Base-by-base conservation (phyloP, 208 protist species). In the Leptomonas seymouri region DNA sequence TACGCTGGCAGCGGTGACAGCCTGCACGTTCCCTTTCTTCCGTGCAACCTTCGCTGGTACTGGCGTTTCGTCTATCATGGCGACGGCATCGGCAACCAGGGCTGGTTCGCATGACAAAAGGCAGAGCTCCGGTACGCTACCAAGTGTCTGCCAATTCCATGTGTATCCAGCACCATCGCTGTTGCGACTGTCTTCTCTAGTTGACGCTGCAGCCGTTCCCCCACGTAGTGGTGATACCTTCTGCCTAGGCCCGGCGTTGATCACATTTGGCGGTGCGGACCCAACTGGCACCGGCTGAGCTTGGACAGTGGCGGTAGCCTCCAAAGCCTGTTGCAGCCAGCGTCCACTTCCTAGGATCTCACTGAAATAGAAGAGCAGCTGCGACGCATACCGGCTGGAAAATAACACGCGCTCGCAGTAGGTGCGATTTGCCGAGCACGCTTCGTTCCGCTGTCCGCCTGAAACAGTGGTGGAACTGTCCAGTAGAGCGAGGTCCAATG, bases 311-410 rank as follows among this genome's bases (percentile, higher is more conserved):
- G 44, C 14, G 15, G 58, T 49, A 4, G 42, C 30, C 14, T 9
- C 46, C 30, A 80, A 25, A 11, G 66, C 74, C 14, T 48, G 34
- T n/a, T 59, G 51, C 30, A 81, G 46, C 63, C 70, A 74, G 12
- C 39, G 8, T 5, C 30, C 64, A 36, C 59, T 63, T 20, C 58
- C 78, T 16, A 80, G 18, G 30, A 78, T 50, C 53, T 85, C 76
- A 34, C 60, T 76, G 21, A 85, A 68, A 25, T 64, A 58, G 59
- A 77, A 85, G 21, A 85, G 60, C 7, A 82, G 51, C 68, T 82
- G 76, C 0, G 76, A 81, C 1, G 76, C 56, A 49, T 53, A 76
- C 28, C 71, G 63, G 55, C 71, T 76, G 27, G 42, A 71, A 2
- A 65, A 23, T 25, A 76, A 31, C 0, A 76, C 45, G 6, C 71